Percentiles rank a stretch among this genome's conserved stretches.
phyloP scores from a whole-genome alignment of 2,329 filamentous ascomycete species.

The Lachnellula subtilissima region DNA sequence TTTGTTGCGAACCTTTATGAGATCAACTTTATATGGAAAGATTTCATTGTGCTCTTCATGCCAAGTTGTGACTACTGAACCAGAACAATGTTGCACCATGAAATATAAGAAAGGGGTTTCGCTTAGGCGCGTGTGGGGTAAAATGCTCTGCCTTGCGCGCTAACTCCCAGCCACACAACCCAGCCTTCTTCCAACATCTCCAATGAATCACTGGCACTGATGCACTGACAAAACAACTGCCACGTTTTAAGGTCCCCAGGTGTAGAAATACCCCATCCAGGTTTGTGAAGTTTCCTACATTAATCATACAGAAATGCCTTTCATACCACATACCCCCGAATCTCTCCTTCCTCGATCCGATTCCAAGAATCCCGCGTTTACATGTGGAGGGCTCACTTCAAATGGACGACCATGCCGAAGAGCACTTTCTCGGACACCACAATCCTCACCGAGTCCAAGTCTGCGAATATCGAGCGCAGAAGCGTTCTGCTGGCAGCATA shows the following conservation, averaged over 20 bases:
- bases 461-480: slow-evolving; percentile 26
- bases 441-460: slow-evolving; percentile 26
- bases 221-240: slow-evolving; percentile 13
- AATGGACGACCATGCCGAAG: slow-evolving; percentile 80
- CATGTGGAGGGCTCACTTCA: slow-evolving; percentile 82
- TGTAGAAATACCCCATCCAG: slow-evolving; percentile 7
- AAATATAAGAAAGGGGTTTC: no score
- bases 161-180: slow-evolving; percentile 4
- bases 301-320: slow-evolving; percentile 48
- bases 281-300: slow-evolving; percentile 15
- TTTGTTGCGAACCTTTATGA: no score
- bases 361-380: slow-evolving; percentile 76
- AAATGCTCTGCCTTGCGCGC: background rate
- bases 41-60: no score
- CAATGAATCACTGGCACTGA: slow-evolving; percentile 14
- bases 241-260: slow-evolving; percentile 11
- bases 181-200: slow-evolving; percentile 3
- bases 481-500: slow-evolving; percentile 89
- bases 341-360: slow-evolving; percentile 72
- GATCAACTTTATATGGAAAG: no score
- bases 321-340: slow-evolving; percentile 72
- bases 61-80: no score
- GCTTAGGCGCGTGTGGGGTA: background rate
- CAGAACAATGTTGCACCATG: no score
- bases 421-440: slow-evolving; percentile 47